phyloP scores from a whole-genome alignment of 2,329 filamentous ascomycete genomes.

The Calonectria crousiana region DNA sequence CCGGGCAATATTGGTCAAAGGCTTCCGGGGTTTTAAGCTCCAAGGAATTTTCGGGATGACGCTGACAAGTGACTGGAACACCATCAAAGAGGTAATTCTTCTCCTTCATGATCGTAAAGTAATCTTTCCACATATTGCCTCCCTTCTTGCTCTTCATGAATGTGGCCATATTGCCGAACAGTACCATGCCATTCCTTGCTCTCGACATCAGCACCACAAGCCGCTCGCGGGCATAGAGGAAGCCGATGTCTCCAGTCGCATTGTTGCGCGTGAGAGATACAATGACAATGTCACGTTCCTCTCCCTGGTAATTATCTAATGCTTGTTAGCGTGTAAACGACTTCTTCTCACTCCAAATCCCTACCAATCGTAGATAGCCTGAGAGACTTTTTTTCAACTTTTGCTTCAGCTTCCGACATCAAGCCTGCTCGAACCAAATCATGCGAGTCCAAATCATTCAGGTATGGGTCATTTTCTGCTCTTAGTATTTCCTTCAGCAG shows the following conservation, averaged over 20 bases:
- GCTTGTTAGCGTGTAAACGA: background rate
- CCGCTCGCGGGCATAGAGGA: slow-evolving; percentile 74
- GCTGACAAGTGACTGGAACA: slow-evolving; percentile 70
- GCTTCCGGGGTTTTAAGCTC: slow-evolving; percentile 64
- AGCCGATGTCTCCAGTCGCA: slow-evolving; percentile 72
- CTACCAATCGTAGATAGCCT: slow-evolving; percentile 77
- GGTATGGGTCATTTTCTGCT: slow-evolving; percentile 70
- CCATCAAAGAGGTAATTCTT: slow-evolving; percentile 69
- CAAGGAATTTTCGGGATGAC: slow-evolving; percentile 64
- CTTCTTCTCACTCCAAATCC: slow-evolving; percentile 35
- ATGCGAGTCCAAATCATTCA: slow-evolving; percentile 76
- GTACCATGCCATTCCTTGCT: slow-evolving; percentile 73
- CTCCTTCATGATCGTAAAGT: slow-evolving; percentile 68
- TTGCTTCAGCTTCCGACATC: slow-evolving; percentile 63
- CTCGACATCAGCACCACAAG: slow-evolving; percentile 79
- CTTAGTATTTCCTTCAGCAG: slow-evolving; percentile 66
- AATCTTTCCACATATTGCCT: slow-evolving; percentile 63
- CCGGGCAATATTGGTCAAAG: slow-evolving; percentile 73
- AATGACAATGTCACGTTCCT: slow-evolving; percentile 81
- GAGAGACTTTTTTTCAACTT: slow-evolving; percentile 64
- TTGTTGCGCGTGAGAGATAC: slow-evolving; percentile 78
- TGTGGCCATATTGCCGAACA: slow-evolving; percentile 77
- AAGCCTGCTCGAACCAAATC: slow-evolving; percentile 72
- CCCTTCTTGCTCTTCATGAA: slow-evolving; percentile 67
- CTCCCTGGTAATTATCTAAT: slow-evolving; percentile 82